Conservation (phyloP, 805 yeast genomes). For the Monosporozyma siamensis region DNA sequence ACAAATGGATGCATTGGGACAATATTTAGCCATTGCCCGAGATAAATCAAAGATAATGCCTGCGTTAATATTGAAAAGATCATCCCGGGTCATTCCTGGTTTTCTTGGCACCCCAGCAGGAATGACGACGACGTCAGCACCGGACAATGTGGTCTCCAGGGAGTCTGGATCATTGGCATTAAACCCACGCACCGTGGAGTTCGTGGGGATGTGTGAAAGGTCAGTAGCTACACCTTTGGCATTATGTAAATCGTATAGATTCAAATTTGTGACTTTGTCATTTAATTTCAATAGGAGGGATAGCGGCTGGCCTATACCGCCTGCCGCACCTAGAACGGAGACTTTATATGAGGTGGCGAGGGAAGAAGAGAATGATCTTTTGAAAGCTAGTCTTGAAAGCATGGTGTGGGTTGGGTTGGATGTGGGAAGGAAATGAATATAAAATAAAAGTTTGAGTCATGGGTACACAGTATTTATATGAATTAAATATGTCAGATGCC, state of each 20-base stretch:
- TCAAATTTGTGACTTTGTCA: conserved; percentile 76
- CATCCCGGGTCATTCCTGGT: conserved; percentile 99
- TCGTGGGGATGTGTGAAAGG: conserved; percentile 86
- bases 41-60: conserved; percentile 91
- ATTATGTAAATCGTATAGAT: conserved; percentile 81
- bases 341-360: conserved; percentile 65
- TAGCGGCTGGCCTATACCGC: conserved; percentile 93
- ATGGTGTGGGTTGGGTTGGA: conserved; percentile 24
- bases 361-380: conserved; percentile 58
- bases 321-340: conserved; percentile 73
- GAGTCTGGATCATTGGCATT: conserved; percentile 81
- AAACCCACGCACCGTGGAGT: conserved; percentile 81
- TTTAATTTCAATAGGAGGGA: conserved; percentile 78
- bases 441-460: too few relatives aligned
- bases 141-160: too few relatives aligned
- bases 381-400: conserved; percentile 39
- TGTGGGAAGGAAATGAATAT: not conserved
- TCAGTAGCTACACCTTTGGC: conserved; percentile 98
- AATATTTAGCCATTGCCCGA: too few relatives aligned
- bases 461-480: too few relatives aligned
- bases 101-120: conserved; percentile 99
- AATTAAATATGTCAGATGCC: too few relatives aligned
- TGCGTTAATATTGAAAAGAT: conserved; percentile 91
- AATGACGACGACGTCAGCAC: too few relatives aligned
- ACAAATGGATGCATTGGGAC: too few relatives aligned